Evolutionary conservation across 768 basidiomycete genomes (phyloP), one percentile per base, ranked within the genome.

Genomic region (Rhodotorula sphaerocarpa): DNA sequence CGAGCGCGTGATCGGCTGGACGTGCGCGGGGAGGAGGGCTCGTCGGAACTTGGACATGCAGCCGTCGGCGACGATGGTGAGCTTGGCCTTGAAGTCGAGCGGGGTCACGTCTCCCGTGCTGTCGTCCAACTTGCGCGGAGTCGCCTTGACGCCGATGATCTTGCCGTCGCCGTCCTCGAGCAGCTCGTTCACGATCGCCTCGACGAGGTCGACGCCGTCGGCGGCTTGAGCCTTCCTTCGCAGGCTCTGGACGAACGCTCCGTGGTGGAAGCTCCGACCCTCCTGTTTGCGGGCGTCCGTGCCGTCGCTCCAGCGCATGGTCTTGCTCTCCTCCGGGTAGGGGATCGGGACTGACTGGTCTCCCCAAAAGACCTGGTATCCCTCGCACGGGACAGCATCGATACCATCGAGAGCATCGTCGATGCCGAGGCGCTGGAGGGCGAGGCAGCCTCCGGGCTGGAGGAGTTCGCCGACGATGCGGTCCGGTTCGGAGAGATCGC

Each of bases 381-480:
- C 93, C 56, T 85, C 78, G 20, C 83, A 86, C 0, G 83, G 82
- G 34, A 90, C 80, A 0, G 91, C 85, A 74, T 89, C 92, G 60
- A 97, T 92, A n/a, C 81, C 84, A 30, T 96, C 87, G 48, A 95
- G 75, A 57, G 84, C 84, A 11, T 77, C 77, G 51, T 82, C 82
- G 69, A 99, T 74, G 0, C 90, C 92, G n/a, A 99, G 82, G 42
- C 81, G 76, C 59, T 82, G 77, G 48, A 99, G 77, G 1, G 90
- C 84, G 18, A 79, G 78, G 28, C 90, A 84, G 1, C 95, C 95
- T 2, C 86, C 91, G 3, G 95, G 95, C 72, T 99, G 95, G 28
- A 99, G 78, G 1, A 97, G 83, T 75, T 99, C 95, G 30, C 95
- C 95, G 39, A 97, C 95, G 69, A 99, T 97, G 23, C 95, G 82